Evolutionary conservation across 1,284 basidiomycete genomes (phyloP), one percentile per base, ranked within the genome.

Genomic region (Mycena citricolor): DNA sequence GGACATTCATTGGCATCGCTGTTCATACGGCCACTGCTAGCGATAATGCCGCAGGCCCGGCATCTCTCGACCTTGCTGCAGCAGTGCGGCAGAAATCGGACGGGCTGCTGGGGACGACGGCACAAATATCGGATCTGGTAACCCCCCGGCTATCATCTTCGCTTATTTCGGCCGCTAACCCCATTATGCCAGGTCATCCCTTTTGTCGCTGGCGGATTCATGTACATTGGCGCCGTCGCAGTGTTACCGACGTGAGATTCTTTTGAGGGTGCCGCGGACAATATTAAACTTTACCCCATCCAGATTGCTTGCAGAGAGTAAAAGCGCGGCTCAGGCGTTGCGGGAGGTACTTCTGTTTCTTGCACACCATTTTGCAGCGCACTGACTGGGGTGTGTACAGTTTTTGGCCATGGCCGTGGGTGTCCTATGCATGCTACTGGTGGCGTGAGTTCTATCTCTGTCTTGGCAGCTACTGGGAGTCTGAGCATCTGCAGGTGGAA

Each of bases 171-270:
- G 40, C 20, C 30, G 44, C 17, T 42, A 28, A 19, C 39, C 33
- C 56, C 29, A n/a, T n/a, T n/a, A n/a, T 58, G 51, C 24, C 55
- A 89, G 86, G 86, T 93, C 47, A 93, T 94, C 54, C 90, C 90
- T 4, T 90, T 90, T 57, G 90, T 93, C 22, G 90, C 90, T 36
- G 90, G 90, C 57, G 90, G 90, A n/a, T 94, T 93, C 70, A 71
- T 94, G 60, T 93, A 94, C 66, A 93, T 93, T 56, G 90, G 90
- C 14, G 87, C 88, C 31, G 91, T 94, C 42, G 90, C 90, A 39
- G 90, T 93, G 43, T 70, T 94, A 52, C 90, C 90, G 57, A 88
- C 86, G 86, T 90, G 74, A 59, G 85, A 77, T 31, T 26, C 44
- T 44, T 34, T 34, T 49, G 41, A 37, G 20, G 44, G 35, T 49